phyloP scores from a whole-genome alignment of 2,329 filamentous ascomycete genomes.

The Ascochyta fabae region DNA sequence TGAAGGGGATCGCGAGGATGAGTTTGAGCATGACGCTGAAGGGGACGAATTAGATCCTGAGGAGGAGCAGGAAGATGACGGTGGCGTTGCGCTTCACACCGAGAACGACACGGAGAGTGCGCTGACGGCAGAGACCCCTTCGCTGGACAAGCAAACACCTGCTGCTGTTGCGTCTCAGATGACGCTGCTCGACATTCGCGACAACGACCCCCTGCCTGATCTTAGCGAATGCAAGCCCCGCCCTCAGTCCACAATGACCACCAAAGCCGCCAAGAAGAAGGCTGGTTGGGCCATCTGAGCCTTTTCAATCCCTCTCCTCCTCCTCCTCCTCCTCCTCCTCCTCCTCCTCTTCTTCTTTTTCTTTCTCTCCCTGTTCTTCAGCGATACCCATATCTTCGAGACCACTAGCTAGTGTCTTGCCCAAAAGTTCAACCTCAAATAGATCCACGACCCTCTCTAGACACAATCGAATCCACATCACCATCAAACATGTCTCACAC shows the following conservation, averaged over 20 bases:
- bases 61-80: neutral
- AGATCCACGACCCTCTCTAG: neutral
- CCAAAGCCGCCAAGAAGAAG: slow-evolving; percentile 47
- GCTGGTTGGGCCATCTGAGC: slow-evolving; percentile 43
- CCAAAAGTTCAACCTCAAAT: slow-evolving; percentile 4
- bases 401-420: neutral
- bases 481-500: neutral
- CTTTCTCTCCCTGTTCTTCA: slow-evolving; percentile 9
- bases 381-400: slow-evolving; percentile 25
- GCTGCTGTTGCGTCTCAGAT: slow-evolving; percentile 36
- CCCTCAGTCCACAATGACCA: slow-evolving; percentile 36
- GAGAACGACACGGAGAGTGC: neutral
- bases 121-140: neutral
- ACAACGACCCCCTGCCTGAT: slow-evolving; percentile 43
- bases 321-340: slow-evolving; percentile 4
- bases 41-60: slow-evolving; percentile 9
- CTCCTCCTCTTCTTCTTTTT: slow-evolving; percentile 2
- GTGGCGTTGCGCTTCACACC: neutral
- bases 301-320: neutral
- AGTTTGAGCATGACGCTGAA: slow-evolving; percentile 24
- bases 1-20: slow-evolving; percentile 31
- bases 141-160: slow-evolving; percentile 5
- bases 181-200: slow-evolving; percentile 48
- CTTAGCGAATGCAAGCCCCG: slow-evolving; percentile 39
- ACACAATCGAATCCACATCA: neutral